Evolutionary conservation across 1,284 basidiomycete species (phyloP).

Genomic region (Ustilago sp.): DNA sequence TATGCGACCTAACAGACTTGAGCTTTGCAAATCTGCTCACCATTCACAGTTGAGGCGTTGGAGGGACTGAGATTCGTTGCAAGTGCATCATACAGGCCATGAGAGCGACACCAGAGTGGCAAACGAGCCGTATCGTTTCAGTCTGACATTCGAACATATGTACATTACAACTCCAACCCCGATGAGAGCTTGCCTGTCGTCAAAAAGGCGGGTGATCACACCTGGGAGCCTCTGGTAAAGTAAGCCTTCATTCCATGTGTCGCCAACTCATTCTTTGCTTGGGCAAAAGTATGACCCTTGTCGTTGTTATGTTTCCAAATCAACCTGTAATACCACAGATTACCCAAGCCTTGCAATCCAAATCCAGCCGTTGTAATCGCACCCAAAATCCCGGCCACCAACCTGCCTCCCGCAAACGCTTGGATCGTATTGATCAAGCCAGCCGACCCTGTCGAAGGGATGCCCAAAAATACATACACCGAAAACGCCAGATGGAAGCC

Average conservation of each 20-base stretch:
- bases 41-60: background rate
- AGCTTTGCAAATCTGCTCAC: background rate
- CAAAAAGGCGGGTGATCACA: constrained; percentile 7
- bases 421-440: constrained; percentile 93
- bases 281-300: constrained; percentile 69
- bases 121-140: background rate
- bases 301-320: constrained; percentile 86
- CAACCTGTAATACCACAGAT: constrained; percentile 82
- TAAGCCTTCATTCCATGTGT: constrained; percentile 87
- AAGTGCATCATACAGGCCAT: background rate
- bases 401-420: constrained; percentile 62
- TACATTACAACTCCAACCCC: background rate
- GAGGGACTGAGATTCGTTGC: constrained; percentile 9
- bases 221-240: constrained; percentile 71
- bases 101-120: background rate
- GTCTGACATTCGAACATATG: background rate
- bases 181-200: too few species aligned
- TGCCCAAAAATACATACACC: constrained; percentile 71
- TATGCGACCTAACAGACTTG: background rate
- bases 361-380: constrained; percentile 86
- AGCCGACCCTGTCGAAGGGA: constrained; percentile 84
- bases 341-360: constrained; percentile 84
- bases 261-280: constrained; percentile 88
- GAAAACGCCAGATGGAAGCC: constrained; percentile 93
- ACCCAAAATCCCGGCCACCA: constrained; percentile 74